Evolutionary conservation across 2,329 filamentous ascomycete genomes (phyloP), one percentile per base, ranked within the genome.

Genomic region (Talaromyces islandicus): DNA sequence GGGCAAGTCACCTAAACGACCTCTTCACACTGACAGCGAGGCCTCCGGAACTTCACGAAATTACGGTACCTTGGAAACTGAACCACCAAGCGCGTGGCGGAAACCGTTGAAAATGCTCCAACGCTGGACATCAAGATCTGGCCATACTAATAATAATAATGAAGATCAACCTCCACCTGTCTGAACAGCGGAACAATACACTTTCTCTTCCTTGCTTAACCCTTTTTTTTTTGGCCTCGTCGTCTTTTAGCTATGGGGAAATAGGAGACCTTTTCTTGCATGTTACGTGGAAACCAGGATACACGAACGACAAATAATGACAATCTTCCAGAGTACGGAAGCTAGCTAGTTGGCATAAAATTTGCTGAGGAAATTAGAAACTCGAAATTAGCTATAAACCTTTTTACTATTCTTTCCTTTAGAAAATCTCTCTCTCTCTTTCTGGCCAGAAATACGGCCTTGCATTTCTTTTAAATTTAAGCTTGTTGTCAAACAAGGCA

Each of bases 61-160:
- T 65, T 59, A 61, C 64, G 64, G 60, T 24, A 48, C 60, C 24
- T 27, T 21, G 19, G 12, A 64, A 57, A 62, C 64, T 62, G 62
- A 59, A 43, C 52, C 12, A 59, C 21, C 52, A 29, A 52, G 17
- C 48, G 17, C 5, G 25, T 27, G 48, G 48, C 24, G 24, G 25
- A 52, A 29, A 52, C 12, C 48, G 12, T 29, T n/a, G 48, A 52
- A 46, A 24, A 46, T 21, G 43, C 43, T 46, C 12, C 43, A 46
- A 24, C 43, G 43, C 19, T 46, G 43, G 43, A 46, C 19, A 19
- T 46, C 43, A 21, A 46, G 43, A 46, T 46, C 43, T 46, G 19
- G 24, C 21, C 43, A 46, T 46, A 24, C 19, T 46, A 46, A 46
- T 46, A 19, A 46, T 46, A 24, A 24, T 46, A 19, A 46, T 46